Evolutionary conservation across 768 basidiomycete genomes (phyloP).

Genomic region (Suillus sp.): DNA sequence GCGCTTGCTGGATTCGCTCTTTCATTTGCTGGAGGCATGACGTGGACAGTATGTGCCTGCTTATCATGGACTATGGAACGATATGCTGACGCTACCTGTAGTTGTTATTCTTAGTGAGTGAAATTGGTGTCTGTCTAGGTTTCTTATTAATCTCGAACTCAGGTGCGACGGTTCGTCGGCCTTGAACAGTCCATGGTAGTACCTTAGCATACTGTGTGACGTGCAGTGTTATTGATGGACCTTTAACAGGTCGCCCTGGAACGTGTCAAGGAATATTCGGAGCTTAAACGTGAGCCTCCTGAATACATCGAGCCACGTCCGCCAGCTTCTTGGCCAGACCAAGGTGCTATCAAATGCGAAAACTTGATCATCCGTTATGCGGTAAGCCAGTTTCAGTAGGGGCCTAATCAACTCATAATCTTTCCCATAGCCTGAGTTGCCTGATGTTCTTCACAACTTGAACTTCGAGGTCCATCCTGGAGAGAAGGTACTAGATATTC

Average conservation of each 20-base stretch:
- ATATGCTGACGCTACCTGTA: conserved; percentile 29
- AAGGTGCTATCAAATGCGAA: conserved; percentile 69
- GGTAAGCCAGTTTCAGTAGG: conserved; percentile 43
- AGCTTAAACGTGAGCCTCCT: conserved; percentile 72
- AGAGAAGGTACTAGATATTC: conserved; percentile 57
- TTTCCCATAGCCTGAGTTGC: conserved; percentile 70
- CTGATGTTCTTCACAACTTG: conserved; percentile 79
- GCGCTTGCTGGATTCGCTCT: conserved; percentile 86
- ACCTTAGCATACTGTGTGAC: not conserved
- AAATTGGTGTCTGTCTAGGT: not conserved
- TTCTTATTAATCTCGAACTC: conserved; percentile 11
- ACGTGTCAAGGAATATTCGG: conserved; percentile 90
- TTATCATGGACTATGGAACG: not conserved
- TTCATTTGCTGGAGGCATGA: conserved; percentile 79
- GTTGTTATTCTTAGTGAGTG: conserved; percentile 61
- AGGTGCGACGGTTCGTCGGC: conserved; percentile 81
- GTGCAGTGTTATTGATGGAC: conserved; percentile 5
- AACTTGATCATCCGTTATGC: conserved; percentile 78
- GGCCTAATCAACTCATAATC: not conserved
- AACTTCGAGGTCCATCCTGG: conserved; percentile 73
- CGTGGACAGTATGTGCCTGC: conserved; percentile 54
- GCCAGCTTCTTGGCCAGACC: conserved; percentile 73
- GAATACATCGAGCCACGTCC: conserved; percentile 91
- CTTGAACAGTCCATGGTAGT: conserved; percentile 87
- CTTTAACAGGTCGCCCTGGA: conserved; percentile 71